Evolutionary conservation across 2,329 filamentous ascomycete species (phyloP).

Genomic region (Colletotrichum simmondsii): DNA sequence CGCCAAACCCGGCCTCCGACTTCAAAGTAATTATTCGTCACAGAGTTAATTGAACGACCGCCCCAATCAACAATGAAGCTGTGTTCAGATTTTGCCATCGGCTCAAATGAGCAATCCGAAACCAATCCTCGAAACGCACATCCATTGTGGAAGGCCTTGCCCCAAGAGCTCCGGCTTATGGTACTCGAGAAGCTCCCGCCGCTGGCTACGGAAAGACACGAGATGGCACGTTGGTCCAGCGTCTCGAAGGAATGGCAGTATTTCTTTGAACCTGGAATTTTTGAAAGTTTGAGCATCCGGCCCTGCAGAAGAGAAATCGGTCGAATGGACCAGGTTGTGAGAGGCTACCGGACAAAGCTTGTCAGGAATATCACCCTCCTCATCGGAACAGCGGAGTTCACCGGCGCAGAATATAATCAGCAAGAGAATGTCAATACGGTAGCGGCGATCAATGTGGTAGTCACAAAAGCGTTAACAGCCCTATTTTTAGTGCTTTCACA

Average conservation of each 20-base stretch:
- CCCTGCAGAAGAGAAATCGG: not conserved
- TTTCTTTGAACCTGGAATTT: not conserved
- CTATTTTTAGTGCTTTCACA: not conserved
- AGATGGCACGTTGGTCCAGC: not conserved
- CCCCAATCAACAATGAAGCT: too few relatives aligned
- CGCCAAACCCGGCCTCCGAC: too few relatives aligned
- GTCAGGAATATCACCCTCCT: not conserved
- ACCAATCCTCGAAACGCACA: too few relatives aligned
- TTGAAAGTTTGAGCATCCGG: not conserved
- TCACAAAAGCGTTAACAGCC: not conserved
- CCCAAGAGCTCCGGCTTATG: too few relatives aligned
- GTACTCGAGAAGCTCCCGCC: too few relatives aligned
- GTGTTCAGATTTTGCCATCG: too few relatives aligned
- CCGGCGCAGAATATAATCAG: not conserved
- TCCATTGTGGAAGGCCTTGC: too few relatives aligned
- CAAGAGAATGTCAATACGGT: not conserved
- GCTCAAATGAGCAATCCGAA: too few relatives aligned
- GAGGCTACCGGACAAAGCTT: not conserved
- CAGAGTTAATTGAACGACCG: too few relatives aligned
- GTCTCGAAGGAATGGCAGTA: not conserved
- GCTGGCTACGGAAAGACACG: too few relatives aligned
- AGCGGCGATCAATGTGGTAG: not conserved
- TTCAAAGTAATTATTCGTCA: too few relatives aligned
- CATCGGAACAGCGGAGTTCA: not conserved
- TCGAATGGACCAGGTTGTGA: not conserved